phyloP scores from a whole-genome alignment of 768 basidiomycete genomes.

The Brasilioporus rufonigricans region DNA sequence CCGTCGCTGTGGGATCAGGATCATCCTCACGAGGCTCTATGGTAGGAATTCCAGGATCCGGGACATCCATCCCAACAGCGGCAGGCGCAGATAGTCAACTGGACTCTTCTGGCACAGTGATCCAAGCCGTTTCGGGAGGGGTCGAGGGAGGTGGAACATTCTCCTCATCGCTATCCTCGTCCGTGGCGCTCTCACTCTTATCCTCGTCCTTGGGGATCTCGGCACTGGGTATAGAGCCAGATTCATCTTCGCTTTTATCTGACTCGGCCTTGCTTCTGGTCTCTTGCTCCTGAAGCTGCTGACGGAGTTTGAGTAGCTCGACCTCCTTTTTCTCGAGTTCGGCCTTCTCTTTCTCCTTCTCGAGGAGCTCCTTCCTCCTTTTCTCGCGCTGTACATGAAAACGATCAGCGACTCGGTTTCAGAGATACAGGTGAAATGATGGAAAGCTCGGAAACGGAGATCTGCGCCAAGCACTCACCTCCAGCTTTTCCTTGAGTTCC shows the following conservation, averaged over 20 bases:
- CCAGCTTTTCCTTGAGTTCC: slow-evolving; percentile 63
- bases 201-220: slow-evolving; percentile 27
- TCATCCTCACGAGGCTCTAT: slow-evolving; percentile 31
- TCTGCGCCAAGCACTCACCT: slow-evolving; percentile 45
- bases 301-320: slow-evolving; percentile 52
- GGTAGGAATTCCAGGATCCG: slow-evolving; percentile 14
- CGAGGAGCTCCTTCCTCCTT: slow-evolving; percentile 40
- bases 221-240: not conserved
- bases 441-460: slow-evolving; percentile 19
- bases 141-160: slow-evolving; percentile 35
- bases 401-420: slow-evolving; percentile 4
- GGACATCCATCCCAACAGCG: slow-evolving; percentile 16
- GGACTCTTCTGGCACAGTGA: slow-evolving; percentile 24
- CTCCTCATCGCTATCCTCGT: slow-evolving; percentile 43
- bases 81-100: slow-evolving; percentile 31
- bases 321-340: slow-evolving; percentile 65
- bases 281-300: slow-evolving; percentile 53
- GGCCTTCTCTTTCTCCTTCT: slow-evolving; percentile 58
- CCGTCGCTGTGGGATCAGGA: slow-evolving; percentile 18
- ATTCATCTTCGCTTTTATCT: slow-evolving; percentile 43
- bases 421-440: slow-evolving; percentile 3
- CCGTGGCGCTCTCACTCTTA: slow-evolving; percentile 33
- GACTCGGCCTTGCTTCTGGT: slow-evolving; percentile 44
- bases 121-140: slow-evolving; percentile 31
- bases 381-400: slow-evolving; percentile 38